phyloP scores from a whole-genome alignment of 2,329 filamentous ascomycete genomes.

The Alternaria longipes region DNA sequence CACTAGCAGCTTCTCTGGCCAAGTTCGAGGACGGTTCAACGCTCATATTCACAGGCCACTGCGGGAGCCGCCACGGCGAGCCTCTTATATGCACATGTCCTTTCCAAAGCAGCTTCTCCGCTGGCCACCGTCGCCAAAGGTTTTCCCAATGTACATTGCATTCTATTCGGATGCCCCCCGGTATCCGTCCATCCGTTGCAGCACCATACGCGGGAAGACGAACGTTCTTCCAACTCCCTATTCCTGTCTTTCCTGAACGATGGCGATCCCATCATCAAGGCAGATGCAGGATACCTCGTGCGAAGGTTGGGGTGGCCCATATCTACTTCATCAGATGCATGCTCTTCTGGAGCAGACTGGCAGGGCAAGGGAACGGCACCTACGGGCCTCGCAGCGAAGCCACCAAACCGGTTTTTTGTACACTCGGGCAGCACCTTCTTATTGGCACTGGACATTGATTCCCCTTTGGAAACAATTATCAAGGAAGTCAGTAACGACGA shows the following conservation, averaged over 20 bases:
- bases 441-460: neutral
- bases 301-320: neutral
- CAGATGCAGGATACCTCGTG: neutral
- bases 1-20: neutral
- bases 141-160: slow-evolving; percentile 2
- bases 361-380: neutral
- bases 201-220: neutral
- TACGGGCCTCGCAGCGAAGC: neutral
- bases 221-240: neutral
- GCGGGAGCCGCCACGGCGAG: slow-evolving; percentile 5
- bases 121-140: neutral
- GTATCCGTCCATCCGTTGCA: neutral
- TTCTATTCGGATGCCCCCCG: slow-evolving; percentile 3
- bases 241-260: slow-evolving; percentile 7
- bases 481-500: neutral
- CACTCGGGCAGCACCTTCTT: neutral
- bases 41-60: slow-evolving; percentile 8
- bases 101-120: neutral
- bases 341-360: neutral
- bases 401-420: neutral
- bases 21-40: neutral
- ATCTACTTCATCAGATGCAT: neutral
- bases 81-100: slow-evolving; percentile 2
- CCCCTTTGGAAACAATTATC: neutral
- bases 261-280: slow-evolving; percentile 7